These are phyloP conservation scores for Saccharomycopsis selenospora DNA, from an alignment of 805 yeast species.

Conservation along the genomic window DNA sequence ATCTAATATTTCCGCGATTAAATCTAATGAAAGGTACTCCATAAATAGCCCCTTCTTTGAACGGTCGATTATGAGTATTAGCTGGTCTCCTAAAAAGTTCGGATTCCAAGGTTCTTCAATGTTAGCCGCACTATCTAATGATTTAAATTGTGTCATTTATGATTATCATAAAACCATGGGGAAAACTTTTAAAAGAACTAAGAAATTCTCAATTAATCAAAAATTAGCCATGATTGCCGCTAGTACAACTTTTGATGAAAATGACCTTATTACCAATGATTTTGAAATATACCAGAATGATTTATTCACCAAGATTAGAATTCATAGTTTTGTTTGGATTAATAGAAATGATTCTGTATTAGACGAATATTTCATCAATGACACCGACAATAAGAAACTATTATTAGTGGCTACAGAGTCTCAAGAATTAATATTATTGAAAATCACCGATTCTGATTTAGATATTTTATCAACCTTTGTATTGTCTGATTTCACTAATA, in stretches of 20 bases:
- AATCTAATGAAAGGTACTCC: conserved; percentile 1
- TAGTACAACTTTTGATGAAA: no score
- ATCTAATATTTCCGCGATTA: background rate
- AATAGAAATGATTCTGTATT: background rate
- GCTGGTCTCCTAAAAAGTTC: conserved; percentile 10
- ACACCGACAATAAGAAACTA: background rate
- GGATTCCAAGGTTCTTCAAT: background rate
- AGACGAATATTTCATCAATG: no score
- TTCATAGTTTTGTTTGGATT: conserved; percentile 10
- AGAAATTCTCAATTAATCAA: background rate
- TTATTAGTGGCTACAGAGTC: conserved; percentile 6
- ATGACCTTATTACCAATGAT: no score
- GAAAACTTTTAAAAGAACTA: background rate
- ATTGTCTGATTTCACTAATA: background rate
- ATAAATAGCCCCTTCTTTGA: conserved; percentile 6
- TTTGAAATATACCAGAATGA: no score
- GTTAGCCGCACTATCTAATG: conserved; percentile 12
- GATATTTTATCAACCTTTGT: background rate
- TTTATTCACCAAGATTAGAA: background rate
- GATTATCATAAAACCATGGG: background rate
- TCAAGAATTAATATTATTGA: conserved; percentile 9
- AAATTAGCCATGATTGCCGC: background rate
- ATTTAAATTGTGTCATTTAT: conserved; percentile 9
- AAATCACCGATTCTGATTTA: background rate
- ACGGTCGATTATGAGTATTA: background rate